These are phyloP conservation scores for Hymenoscyphus albidus DNA, from an alignment of 2,329 filamentous ascomycete species.

Conservation along the genomic window DNA sequence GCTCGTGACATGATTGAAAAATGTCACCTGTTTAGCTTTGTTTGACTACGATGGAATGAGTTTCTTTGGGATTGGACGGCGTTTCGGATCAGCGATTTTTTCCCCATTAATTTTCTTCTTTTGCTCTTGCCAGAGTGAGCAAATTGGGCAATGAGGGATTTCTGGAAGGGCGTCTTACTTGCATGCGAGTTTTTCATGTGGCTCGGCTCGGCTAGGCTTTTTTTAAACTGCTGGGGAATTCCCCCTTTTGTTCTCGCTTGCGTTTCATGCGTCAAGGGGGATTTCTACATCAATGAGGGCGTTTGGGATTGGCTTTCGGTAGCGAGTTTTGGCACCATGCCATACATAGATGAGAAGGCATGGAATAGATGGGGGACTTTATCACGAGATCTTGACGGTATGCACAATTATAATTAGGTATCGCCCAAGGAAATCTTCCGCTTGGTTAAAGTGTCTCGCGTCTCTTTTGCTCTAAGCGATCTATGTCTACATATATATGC, in stretches of 20 bases:
- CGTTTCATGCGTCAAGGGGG: background rate
- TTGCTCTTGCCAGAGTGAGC: slow-evolving; percentile 3
- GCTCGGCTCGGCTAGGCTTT: background rate
- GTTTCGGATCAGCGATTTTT: background rate
- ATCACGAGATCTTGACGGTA: background rate
- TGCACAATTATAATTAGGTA: background rate
- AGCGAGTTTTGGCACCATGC: background rate
- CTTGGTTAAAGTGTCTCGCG: background rate
- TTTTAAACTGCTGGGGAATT: background rate
- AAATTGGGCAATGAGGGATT: slow-evolving; percentile 1
- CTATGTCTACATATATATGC: slow-evolving; percentile 10
- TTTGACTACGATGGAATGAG: background rate
- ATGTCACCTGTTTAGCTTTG: background rate
- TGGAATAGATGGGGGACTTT: background rate
- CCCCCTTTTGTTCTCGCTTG: slow-evolving; percentile 11
- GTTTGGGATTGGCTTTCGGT: background rate
- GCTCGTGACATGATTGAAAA: background rate
- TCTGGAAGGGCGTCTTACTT: slow-evolving; percentile 6
- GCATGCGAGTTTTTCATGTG: slow-evolving; percentile 5
- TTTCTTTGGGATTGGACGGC: background rate
- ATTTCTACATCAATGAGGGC: background rate
- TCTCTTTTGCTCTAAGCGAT: slow-evolving; percentile 7
- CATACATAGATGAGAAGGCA: background rate
- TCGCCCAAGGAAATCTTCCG: background rate
- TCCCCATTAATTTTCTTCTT: background rate